These are phyloP conservation scores for Schwanniomyces pseudopolymorphus DNA, from an alignment of 805 yeast species.

Conservation along the genomic window DNA sequence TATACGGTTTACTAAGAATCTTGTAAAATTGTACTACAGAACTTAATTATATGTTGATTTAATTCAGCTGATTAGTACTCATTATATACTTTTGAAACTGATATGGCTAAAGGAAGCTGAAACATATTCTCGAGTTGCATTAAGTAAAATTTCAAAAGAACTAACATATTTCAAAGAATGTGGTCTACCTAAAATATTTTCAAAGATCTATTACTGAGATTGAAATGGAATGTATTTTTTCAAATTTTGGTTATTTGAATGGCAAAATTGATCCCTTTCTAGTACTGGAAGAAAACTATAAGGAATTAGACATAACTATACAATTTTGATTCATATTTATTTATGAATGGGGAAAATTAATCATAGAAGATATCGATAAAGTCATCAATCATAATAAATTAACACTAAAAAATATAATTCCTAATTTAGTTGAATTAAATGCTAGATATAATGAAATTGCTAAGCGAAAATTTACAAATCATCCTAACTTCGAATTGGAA, in stretches of 20 bases:
- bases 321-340: slow-evolving; percentile 21
- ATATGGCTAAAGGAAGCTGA: slow-evolving; percentile 15
- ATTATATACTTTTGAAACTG: slow-evolving; percentile 14
- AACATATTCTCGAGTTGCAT: slow-evolving; percentile 13
- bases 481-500: slow-evolving; percentile 28
- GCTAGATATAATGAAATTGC: slow-evolving; percentile 11
- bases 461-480: slow-evolving; percentile 9
- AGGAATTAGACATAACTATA: slow-evolving; percentile 16
- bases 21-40: slow-evolving; percentile 20
- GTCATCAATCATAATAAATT: slow-evolving; percentile 7
- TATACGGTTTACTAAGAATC: slow-evolving; percentile 15
- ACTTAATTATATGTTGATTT: slow-evolving; percentile 13
- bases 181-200: slow-evolving; percentile 17
- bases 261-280: slow-evolving; percentile 19
- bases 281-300: slow-evolving; percentile 8
- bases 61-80: slow-evolving; percentile 10
- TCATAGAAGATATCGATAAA: slow-evolving; percentile 4
- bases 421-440: slow-evolving; percentile 14
- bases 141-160: slow-evolving; percentile 15
- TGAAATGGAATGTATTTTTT: slow-evolving; percentile 33
- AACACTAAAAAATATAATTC: slow-evolving; percentile 7
- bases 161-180: slow-evolving; percentile 18
- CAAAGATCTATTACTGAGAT: slow-evolving; percentile 15
- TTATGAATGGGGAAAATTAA: slow-evolving; percentile 25
- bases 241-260: slow-evolving; percentile 21